A percentile compares a stretch with the other conserved stretches of the same genome.
Evolutionary conservation across 1,284 basidiomycete genomes (phyloP).

Genomic region (Agaricales sp.): DNA sequence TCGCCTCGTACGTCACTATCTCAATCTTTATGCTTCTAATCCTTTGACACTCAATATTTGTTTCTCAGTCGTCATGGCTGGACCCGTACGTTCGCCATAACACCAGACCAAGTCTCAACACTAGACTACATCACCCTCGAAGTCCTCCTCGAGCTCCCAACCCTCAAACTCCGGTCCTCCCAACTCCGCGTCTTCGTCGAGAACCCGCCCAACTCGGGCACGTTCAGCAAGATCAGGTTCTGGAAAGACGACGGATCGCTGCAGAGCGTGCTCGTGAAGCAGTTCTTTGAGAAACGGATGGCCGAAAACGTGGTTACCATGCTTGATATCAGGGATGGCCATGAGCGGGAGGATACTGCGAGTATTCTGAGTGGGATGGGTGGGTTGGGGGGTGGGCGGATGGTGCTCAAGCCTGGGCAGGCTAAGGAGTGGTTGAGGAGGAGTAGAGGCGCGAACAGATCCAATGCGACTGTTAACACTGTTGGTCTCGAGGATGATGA

Average conservation of each 20-base stretch:
- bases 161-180: constrained; percentile 15
- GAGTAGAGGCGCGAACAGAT: neutral
- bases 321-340: constrained; percentile 17
- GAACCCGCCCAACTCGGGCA: constrained; percentile 16
- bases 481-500: constrained; percentile 1
- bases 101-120: constrained; percentile 13
- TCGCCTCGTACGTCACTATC: constrained; percentile 11
- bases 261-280: constrained; percentile 17
- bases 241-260: constrained; percentile 19
- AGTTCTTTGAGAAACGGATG: constrained; percentile 15
- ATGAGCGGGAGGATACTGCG: constrained; percentile 13
- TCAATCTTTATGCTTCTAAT: neutral
- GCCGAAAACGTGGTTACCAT: constrained; percentile 13
- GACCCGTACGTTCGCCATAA: constrained; percentile 18
- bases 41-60: neutral
- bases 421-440: neutral
- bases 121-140: constrained; percentile 18
- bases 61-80: constrained; percentile 17
- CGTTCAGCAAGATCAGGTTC: constrained; percentile 15
- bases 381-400: neutral
- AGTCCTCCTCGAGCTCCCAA: constrained; percentile 17
- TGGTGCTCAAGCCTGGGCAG: neutral
- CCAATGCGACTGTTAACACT: neutral
- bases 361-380: constrained; percentile 2
- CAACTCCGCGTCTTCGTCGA: constrained; percentile 17